phyloP scores from a whole-genome alignment of 2,329 filamentous ascomycete genomes.

The Aspergillus pseudonomiae region DNA sequence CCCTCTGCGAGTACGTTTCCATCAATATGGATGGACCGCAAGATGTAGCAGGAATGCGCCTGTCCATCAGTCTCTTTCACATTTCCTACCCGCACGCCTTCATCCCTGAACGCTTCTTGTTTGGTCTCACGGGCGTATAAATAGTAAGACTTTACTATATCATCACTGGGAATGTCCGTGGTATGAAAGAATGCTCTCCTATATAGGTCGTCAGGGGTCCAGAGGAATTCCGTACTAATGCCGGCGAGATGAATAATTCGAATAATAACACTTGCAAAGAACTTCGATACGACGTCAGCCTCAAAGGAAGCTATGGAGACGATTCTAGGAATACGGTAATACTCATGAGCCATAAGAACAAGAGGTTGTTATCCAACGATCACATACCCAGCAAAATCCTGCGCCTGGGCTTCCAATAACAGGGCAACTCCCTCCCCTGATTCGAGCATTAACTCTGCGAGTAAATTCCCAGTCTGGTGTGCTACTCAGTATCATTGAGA shows the following conservation, averaged over 20 bases:
- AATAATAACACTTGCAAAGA: constrained; percentile 27
- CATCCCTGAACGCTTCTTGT: not conserved
- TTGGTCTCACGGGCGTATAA: constrained; percentile 5
- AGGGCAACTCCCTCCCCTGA: not conserved
- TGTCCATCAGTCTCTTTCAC: not conserved
- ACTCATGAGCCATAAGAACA: not conserved
- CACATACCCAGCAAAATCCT: not conserved
- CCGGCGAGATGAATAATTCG: constrained; percentile 13
- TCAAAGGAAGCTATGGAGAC: constrained; percentile 16
- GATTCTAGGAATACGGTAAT: constrained; percentile 9
- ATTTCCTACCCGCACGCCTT: not conserved
- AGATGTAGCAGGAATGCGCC: constrained; percentile 10
- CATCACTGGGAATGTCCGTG: constrained; percentile 1
- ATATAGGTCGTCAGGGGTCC: constrained; percentile 12
- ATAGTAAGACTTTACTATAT: constrained; percentile 13
- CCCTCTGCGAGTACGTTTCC: constrained; percentile 1
- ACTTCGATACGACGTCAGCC: constrained; percentile 19
- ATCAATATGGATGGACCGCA: constrained; percentile 12
- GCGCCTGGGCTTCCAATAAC: not conserved
- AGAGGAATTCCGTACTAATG: constrained; percentile 8
- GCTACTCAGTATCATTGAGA: constrained; percentile 12
- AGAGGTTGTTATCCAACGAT: not conserved
- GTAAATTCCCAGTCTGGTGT: constrained; percentile 27
- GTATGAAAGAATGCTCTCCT: constrained; percentile 9
- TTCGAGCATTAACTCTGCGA: constrained; percentile 25